Conservation (phyloP, 2,329 filamentous ascomycete genomes). For the Cadophora sp. region DNA sequence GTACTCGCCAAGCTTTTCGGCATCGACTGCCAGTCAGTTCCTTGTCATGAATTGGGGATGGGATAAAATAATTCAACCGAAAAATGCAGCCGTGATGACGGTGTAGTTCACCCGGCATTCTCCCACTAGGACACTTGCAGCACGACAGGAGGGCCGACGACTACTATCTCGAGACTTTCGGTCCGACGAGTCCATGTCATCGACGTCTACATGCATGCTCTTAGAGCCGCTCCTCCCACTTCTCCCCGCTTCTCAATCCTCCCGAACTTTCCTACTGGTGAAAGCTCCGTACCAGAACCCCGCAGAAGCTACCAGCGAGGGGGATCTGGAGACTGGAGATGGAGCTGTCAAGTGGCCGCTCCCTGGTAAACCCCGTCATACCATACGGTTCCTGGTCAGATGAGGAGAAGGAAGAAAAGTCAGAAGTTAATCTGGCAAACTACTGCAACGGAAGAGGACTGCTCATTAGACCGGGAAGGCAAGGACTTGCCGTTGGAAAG, state of each 20-base stretch:
- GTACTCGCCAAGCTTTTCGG: conserved; percentile 7
- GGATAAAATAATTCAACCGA: conserved; percentile 17
- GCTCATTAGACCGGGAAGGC: background rate
- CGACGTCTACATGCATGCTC: conserved; percentile 12
- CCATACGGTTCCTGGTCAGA: background rate
- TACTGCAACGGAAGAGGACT: background rate
- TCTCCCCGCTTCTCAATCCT: background rate
- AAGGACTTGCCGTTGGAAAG: background rate
- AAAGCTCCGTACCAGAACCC: conserved; percentile 7
- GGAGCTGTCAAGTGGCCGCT: conserved; percentile 13
- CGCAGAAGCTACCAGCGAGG: conserved; percentile 14
- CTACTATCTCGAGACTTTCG: conserved; percentile 25
- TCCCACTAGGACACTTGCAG: background rate
- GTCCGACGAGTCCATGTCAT: conserved; percentile 18
- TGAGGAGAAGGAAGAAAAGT: background rate
- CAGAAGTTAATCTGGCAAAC: background rate
- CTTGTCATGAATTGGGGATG: background rate
- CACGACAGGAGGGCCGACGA: background rate
- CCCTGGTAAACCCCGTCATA: conserved; percentile 6
- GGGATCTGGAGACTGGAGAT: conserved; percentile 13
- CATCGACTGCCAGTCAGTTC: background rate
- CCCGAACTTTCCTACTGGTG: conserved; percentile 15
- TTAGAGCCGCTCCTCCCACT: conserved; percentile 10
- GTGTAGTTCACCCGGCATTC: conserved; percentile 12
- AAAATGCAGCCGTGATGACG: conserved; percentile 24